Percentiles rank a stretch among this genome's conserved stretches.
These are phyloP conservation scores for Geotrichum citri-aurantii DNA, from an alignment of 1,139 yeast genomes.

Conservation along the genomic window DNA sequence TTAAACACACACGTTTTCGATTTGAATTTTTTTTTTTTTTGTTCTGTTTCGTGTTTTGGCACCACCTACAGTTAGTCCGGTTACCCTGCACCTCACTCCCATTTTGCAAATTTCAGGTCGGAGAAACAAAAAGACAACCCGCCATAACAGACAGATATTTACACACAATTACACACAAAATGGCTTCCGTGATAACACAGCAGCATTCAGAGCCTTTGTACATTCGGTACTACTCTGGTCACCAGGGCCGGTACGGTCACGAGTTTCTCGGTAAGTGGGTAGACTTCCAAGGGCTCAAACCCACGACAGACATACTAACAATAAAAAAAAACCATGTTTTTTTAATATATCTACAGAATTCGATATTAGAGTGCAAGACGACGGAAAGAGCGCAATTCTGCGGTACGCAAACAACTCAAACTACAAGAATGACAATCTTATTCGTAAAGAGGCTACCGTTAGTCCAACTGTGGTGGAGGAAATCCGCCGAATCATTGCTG, in stretches of 20 bases:
- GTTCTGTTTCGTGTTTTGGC: background rate
- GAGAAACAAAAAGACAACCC: background rate
- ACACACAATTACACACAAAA: background rate
- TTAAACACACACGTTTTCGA: background rate
- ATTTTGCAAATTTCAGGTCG: background rate
- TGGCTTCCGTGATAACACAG: background rate
- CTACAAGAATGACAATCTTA: constrained; percentile 42
- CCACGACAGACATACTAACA: no score
- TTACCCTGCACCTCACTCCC: background rate
- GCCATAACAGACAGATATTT: no score
- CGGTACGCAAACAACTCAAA: constrained; percentile 46
- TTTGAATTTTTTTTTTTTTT: background rate
- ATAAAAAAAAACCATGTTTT: no score
- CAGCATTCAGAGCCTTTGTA: constrained; percentile 33
- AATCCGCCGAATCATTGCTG: constrained; percentile 36
- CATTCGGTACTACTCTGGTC: constrained; percentile 42
- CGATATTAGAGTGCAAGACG: constrained; percentile 36
- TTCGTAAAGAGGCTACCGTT: constrained; percentile 39
- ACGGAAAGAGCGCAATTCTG: constrained; percentile 36
- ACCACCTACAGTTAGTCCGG: background rate
- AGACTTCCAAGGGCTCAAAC: background rate
- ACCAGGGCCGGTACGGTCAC: constrained; percentile 43
- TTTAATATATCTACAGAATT: constrained; percentile 37
- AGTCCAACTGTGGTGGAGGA: constrained; percentile 38
- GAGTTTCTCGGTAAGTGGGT: constrained; percentile 37